Evolutionary conservation across 1,284 basidiomycete genomes (phyloP).

Genomic region (Ustilago esculenta): DNA sequence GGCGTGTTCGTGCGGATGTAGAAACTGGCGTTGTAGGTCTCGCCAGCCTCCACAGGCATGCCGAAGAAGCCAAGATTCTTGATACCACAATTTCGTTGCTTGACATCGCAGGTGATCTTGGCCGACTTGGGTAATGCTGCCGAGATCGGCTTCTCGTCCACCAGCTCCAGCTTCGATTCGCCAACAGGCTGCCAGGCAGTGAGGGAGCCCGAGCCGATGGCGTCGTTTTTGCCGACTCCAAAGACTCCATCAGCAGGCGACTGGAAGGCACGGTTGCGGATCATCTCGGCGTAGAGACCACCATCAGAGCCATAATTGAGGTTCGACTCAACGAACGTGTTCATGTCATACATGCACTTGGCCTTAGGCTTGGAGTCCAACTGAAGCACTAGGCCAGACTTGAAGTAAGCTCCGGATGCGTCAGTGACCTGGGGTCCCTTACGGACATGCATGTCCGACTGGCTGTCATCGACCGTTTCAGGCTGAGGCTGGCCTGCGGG

Average conservation of each 20-base stretch:
- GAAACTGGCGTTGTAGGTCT: conserved; percentile 50
- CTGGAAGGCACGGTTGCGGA: conserved; percentile 56
- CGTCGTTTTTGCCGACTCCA: conserved; percentile 14
- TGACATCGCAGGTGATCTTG: conserved; percentile 28
- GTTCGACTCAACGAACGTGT: conserved; percentile 51
- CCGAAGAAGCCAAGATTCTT: conserved; percentile 55
- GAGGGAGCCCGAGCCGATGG: conserved; percentile 40
- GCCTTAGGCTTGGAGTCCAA: conserved; percentile 25
- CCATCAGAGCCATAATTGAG: conserved; percentile 56
- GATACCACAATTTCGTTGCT: conserved; percentile 31
- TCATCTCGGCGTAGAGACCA: conserved; percentile 56
- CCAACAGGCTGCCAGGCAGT: conserved; percentile 37
- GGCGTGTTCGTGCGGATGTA: conserved; percentile 40
- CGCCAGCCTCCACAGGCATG: conserved; percentile 33
- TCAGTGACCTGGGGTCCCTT: conserved; percentile 17
- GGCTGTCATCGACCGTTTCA: not conserved
- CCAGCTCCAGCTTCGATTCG: conserved; percentile 26
- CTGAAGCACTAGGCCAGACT: conserved; percentile 1
- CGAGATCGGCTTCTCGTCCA: conserved; percentile 33
- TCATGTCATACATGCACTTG: conserved; percentile 49
- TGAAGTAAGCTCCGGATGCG: conserved; percentile 8
- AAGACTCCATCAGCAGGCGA: conserved; percentile 25
- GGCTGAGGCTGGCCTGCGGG: not conserved
- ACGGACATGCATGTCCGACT: not conserved
- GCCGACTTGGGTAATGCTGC: conserved; percentile 48